phyloP scores from a whole-genome alignment of 2,329 filamentous ascomycete species.

The Aspergillus arachidicola region DNA sequence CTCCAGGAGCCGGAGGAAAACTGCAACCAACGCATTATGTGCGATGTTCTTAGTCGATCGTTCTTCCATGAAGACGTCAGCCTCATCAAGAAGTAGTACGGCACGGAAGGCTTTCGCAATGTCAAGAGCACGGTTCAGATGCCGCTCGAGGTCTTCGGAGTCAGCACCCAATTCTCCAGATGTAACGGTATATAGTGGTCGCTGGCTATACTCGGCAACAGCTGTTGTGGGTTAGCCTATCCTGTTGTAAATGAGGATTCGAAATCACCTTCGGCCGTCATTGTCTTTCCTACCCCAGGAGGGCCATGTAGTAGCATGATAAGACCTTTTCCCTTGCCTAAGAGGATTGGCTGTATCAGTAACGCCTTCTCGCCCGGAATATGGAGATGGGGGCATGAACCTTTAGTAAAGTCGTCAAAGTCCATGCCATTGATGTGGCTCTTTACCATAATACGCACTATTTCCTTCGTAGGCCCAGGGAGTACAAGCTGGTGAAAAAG shows the following conservation, averaged over 20 bases:
- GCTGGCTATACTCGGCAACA: slow-evolving; percentile 7
- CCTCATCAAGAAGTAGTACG: slow-evolving; percentile 16
- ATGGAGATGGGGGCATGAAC: background rate
- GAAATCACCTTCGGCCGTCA: slow-evolving; percentile 10
- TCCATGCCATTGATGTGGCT: background rate
- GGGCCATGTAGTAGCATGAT: slow-evolving; percentile 7
- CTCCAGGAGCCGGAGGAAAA: slow-evolving; percentile 4
- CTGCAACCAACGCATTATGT: background rate
- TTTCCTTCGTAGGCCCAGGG: background rate
- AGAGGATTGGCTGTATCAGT: background rate
- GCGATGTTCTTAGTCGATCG: background rate
- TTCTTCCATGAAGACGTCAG: slow-evolving; percentile 14
- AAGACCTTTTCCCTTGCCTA: background rate
- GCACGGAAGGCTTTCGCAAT: slow-evolving; percentile 12
- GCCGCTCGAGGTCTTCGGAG: slow-evolving; percentile 6
- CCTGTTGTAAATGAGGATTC: background rate
- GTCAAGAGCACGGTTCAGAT: slow-evolving; percentile 8
- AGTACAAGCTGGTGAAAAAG: background rate
- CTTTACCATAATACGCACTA: background rate
- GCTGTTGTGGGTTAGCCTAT: background rate
- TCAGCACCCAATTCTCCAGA: slow-evolving; percentile 5
- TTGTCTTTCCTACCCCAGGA: slow-evolving; percentile 9
- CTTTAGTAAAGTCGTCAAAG: background rate
- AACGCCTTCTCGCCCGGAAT: background rate
- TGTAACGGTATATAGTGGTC: slow-evolving; percentile 6